A percentile compares a stretch with the other conserved stretches of the same genome.
Conservation (phyloP, 169 alveolate species). For the Plasmodium ovale region DNA sequence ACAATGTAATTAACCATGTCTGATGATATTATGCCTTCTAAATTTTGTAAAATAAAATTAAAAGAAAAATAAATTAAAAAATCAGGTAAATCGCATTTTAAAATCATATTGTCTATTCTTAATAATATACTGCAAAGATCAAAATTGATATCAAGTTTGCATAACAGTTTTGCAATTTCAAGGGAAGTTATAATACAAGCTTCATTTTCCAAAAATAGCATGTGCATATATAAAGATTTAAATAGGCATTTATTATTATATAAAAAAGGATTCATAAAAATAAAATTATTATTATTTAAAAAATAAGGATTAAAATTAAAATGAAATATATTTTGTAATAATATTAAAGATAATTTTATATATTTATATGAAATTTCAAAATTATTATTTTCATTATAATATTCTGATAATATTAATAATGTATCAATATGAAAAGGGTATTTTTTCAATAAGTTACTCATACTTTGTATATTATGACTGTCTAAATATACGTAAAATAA, state of each 20-base stretch:
- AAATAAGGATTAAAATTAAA: constrained; percentile 19
- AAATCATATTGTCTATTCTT: constrained; percentile 32
- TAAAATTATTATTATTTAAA: constrained; percentile 3
- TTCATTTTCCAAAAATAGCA: constrained; percentile 54
- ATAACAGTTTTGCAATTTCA: constrained; percentile 34
- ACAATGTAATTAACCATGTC: not conserved
- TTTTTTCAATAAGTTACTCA: constrained; percentile 23
- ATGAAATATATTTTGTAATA: constrained; percentile 58
- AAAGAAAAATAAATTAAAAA: constrained; percentile 37
- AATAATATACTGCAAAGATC: constrained; percentile 43
- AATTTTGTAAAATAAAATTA: constrained; percentile 56
- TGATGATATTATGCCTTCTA: constrained; percentile 21
- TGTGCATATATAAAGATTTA: constrained; percentile 60
- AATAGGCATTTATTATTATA: constrained; percentile 39
- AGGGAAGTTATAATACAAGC: constrained; percentile 40
- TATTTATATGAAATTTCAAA: constrained; percentile 41
- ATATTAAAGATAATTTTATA: constrained; percentile 21
- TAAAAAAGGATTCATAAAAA: constrained; percentile 24
- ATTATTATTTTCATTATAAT: constrained; percentile 37
- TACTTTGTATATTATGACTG: constrained; percentile 40
- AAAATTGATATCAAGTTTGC: constrained; percentile 21
- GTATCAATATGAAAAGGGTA: constrained; percentile 58
- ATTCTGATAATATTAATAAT: constrained; percentile 29
- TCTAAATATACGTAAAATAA: constrained; percentile 37
- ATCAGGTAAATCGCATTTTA: constrained; percentile 38